Evolutionary conservation across 2,329 filamentous ascomycete genomes (phyloP).

Genomic region (Rhinocladiella similis): DNA sequence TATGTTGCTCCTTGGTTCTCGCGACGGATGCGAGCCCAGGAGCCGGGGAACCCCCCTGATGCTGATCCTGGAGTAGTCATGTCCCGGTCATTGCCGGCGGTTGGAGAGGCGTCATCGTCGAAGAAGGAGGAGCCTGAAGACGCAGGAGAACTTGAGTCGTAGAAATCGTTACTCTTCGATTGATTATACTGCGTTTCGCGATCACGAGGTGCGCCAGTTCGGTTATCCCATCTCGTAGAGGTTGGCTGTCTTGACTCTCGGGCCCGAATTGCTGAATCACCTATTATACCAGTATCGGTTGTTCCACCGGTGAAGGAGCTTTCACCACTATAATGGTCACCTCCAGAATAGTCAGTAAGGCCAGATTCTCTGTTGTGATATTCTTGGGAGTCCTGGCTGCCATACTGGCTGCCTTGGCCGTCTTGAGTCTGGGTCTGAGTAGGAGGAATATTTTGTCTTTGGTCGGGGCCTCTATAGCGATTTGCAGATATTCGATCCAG

Average conservation of each 20-base stretch:
- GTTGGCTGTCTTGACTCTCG: conserved; percentile 11
- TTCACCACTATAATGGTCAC: conserved; percentile 4
- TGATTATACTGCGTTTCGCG: neutral
- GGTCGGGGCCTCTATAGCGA: neutral
- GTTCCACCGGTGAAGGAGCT: conserved; percentile 10
- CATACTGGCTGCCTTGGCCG: neutral
- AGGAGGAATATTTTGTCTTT: neutral
- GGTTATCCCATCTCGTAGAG: neutral
- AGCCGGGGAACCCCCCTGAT: neutral
- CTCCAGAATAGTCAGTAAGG: conserved; percentile 1
- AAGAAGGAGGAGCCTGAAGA: conserved; percentile 2
- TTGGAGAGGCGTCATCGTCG: conserved; percentile 29
- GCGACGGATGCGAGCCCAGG: conserved; percentile 26
- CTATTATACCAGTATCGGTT: conserved; percentile 10
- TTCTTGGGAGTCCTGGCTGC: conserved; percentile 2
- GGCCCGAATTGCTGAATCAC: conserved; percentile 8
- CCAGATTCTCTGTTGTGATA: conserved; percentile 10
- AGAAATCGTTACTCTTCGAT: neutral
- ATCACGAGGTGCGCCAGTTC: neutral
- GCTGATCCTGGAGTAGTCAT: neutral
- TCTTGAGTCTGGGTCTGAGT: neutral
- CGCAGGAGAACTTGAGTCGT: conserved; percentile 5
- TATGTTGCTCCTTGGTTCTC: neutral
- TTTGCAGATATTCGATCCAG: conserved; percentile 16
- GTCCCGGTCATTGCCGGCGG: conserved; percentile 22